Conservation (phyloP, 495 filamentous ascomycete genomes). For the Cercophora sp. region DNA sequence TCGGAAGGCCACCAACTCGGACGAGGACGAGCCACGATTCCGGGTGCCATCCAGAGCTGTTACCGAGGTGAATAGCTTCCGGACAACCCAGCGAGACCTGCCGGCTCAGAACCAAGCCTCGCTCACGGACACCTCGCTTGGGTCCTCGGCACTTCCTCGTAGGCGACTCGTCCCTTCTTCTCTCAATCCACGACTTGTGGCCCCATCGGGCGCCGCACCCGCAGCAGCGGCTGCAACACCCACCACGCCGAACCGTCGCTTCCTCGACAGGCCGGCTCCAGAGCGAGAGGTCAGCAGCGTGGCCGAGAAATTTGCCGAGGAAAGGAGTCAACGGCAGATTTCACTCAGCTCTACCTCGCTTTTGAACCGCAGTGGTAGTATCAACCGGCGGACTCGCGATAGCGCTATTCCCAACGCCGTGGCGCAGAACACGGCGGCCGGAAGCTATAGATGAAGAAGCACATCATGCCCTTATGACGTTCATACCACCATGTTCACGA, state of each 20-base stretch:
- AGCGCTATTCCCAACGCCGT: conserved; percentile 32
- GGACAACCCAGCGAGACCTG: conserved; percentile 31
- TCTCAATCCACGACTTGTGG: conserved; percentile 34
- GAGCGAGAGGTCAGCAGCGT: conserved; percentile 36
- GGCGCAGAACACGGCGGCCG: conserved; percentile 9
- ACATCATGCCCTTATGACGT: conserved; percentile 20
- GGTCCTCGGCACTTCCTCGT: conserved; percentile 40
- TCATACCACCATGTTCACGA: conserved; percentile 17
- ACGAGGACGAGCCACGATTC: conserved; percentile 45
- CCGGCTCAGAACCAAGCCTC: conserved; percentile 22
- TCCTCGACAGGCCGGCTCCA: conserved; percentile 42
- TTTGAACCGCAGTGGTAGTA: conserved; percentile 39
- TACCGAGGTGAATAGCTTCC: conserved; percentile 50
- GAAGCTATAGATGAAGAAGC: conserved; percentile 24
- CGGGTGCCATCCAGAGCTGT: conserved; percentile 52
- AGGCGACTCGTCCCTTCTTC: conserved; percentile 37
- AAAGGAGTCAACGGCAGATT: conserved; percentile 37
- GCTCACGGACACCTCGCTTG: conserved; percentile 28
- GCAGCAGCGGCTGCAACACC: conserved; percentile 16
- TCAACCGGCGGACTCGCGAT: conserved; percentile 37
- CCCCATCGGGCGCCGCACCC: conserved; percentile 2
- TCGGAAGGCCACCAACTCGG: conserved; percentile 40
- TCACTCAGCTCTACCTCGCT: conserved; percentile 36
- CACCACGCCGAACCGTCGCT: conserved; percentile 34
- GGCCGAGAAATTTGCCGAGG: conserved; percentile 38